Base-by-base conservation (phyloP, 495 filamentous ascomycete genomes). In the Penicillium cinerascens region DNA sequence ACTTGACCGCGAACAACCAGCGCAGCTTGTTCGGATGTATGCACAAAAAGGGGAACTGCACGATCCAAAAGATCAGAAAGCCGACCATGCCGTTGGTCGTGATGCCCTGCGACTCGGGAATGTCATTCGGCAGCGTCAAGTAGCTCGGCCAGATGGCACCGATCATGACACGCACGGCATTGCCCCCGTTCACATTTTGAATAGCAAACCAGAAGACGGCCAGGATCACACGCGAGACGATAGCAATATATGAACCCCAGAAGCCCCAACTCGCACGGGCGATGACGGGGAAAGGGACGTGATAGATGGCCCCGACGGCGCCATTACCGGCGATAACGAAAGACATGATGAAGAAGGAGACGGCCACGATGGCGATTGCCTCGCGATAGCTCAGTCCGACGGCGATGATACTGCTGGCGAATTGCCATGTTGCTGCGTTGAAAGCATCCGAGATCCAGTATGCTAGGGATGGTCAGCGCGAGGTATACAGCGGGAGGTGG, bases 161-260 rank as follows among this genome's bases (percentile, higher is more conserved):
- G 16, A 89, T 73, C 83, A 87, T 87, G 42, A 85, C 82, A 1
- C 77, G 78, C 23, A 87, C 72, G 21, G 81, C 78, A 56, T 84
- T 82, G 0, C 82, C 84, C 8, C 86, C 86, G 56, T 84, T 87
- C 47, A 80, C 79, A 22, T 82, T 79, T 60, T 87, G 81, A 44
- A 89, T 86, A 13, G 82, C 83, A 22, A 87, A 82, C 86, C 86
- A 88, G 68, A 88, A 87, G 58, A 87, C 69, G 7, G 84, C 85
- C 5, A 88, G 74, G 48, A 88, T 81, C 0, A 79, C 73, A n/a
- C 86, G 78, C 0, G 82, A 86, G 9, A 87, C 68, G 44, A 88
- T 86, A 21, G 79, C 76, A 56, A 89, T 78, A 58, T 87, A 87
- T 4, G 79, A 78, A 43, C 84, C 77, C 71, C 82, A 88, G 67